phyloP scores from a whole-genome alignment of 2,329 filamentous ascomycete species.

The Cercospora sp. region DNA sequence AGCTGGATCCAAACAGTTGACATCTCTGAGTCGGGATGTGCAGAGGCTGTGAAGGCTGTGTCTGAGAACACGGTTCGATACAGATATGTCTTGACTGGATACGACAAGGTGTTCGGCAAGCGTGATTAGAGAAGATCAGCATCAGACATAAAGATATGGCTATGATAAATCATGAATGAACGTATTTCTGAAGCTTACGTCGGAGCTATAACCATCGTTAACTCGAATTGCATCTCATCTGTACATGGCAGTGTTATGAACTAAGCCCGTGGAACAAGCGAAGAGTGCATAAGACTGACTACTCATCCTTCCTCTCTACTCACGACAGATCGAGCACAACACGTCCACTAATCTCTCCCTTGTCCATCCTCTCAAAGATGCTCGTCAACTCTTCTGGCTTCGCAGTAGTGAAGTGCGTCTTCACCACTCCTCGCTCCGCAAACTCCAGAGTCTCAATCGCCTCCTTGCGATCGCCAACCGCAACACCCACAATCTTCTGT shows the following conservation, averaged over 20 bases:
- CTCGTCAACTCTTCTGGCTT: constrained; percentile 52
- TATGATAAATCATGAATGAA: constrained; percentile 1
- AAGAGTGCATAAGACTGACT: background rate
- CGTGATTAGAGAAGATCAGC: constrained; percentile 31
- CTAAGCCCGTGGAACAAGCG: background rate
- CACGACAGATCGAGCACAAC: constrained; percentile 49
- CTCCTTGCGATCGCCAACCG: constrained; percentile 51
- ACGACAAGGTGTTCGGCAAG: constrained; percentile 66
- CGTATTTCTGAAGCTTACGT: background rate
- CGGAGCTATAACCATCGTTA: background rate
- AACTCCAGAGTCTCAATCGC: constrained; percentile 53
- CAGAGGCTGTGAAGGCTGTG: constrained; percentile 68
- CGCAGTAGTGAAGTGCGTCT: constrained; percentile 50
- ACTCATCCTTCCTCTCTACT: background rate
- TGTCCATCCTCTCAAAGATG: constrained; percentile 51
- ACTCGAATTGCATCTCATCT: background rate
- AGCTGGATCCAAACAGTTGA: constrained; percentile 65
- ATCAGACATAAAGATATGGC: background rate
- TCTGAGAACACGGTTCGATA: constrained; percentile 69
- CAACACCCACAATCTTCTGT: constrained; percentile 48
- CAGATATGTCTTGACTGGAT: constrained; percentile 68
- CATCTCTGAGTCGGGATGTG: constrained; percentile 69
- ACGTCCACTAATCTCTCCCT: constrained; percentile 47
- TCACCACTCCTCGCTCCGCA: constrained; percentile 48
- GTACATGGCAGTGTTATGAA: background rate